phyloP scores from a whole-genome alignment of 768 basidiomycete species.

The Auriscalpium vulgare region DNA sequence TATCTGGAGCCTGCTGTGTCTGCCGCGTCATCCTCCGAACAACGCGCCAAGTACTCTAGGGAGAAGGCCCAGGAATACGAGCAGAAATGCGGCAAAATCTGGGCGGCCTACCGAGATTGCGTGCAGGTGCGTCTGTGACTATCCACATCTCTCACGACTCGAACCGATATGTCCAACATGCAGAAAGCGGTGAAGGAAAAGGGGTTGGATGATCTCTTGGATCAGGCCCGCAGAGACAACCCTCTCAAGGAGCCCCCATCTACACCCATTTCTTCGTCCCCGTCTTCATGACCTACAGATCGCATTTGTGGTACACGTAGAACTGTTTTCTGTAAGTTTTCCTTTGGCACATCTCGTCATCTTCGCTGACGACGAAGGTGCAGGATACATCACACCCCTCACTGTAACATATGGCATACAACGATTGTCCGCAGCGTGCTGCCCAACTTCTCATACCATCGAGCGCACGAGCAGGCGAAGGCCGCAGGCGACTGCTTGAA shows the following conservation, averaged over 20 bases:
- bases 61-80: slow-evolving; percentile 87
- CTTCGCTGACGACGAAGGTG: too few species aligned
- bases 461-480: too few species aligned
- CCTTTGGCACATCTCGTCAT: too few species aligned
- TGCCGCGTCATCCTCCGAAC: slow-evolving; percentile 27
- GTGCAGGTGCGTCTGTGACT: slow-evolving; percentile 54
- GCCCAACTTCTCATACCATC: too few species aligned
- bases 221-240: slow-evolving; percentile 49
- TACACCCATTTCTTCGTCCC: slow-evolving; percentile 20
- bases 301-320: too few species aligned
- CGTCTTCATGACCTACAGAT: not conserved
- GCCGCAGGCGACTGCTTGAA: too few species aligned
- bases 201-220: slow-evolving; percentile 65
- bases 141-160: not conserved
- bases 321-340: too few species aligned
- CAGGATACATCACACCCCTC: too few species aligned
- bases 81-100: slow-evolving; percentile 72
- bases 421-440: too few species aligned
- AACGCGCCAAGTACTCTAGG: slow-evolving; percentile 55
- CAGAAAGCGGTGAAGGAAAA: slow-evolving; percentile 78
- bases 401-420: too few species aligned
- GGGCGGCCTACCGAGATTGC: slow-evolving; percentile 74
- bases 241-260: slow-evolving; percentile 50
- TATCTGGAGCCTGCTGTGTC: slow-evolving; percentile 79
- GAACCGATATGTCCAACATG: not conserved